phyloP scores from a whole-genome alignment of 768 basidiomycete genomes.

The Cubamyces lactineus region DNA sequence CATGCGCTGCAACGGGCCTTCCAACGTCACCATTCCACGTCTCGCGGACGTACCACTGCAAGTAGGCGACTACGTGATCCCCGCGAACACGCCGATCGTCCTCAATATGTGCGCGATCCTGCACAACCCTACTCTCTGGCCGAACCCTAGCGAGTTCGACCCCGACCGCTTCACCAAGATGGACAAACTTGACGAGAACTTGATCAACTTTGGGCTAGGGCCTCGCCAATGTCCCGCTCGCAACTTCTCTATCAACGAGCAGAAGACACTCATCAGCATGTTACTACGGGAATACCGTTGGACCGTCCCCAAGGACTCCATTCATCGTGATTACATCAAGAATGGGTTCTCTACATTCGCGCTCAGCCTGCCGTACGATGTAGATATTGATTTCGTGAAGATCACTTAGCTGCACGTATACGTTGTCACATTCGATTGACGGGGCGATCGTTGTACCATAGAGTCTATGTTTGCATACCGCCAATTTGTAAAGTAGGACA shows the following conservation, averaged over 20 bases:
- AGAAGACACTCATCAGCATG: conserved; percentile 40
- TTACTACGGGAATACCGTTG: conserved; percentile 40
- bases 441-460: no score
- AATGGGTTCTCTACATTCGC: conserved; percentile 43
- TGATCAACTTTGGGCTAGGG: conserved; percentile 25
- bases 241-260: conserved; percentile 36
- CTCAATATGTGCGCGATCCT: conserved; percentile 38
- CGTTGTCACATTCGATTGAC: no score
- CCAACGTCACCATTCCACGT: conserved; percentile 32
- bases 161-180: conserved; percentile 53
- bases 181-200: conserved; percentile 11
- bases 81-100: conserved; percentile 36
- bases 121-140: conserved; percentile 47
- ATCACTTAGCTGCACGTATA: neutral
- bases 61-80: conserved; percentile 39
- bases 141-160: conserved; percentile 50
- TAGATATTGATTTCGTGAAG: conserved; percentile 35
- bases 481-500: no score
- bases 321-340: conserved; percentile 32
- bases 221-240: conserved; percentile 31
- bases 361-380: conserved; percentile 38
- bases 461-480: no score
- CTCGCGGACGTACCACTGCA: conserved; percentile 34
- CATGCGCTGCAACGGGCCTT: conserved; percentile 40
- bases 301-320: conserved; percentile 35